Evolutionary conservation across 108 stramenopile species (phyloP).

Genomic region (Nannochloropsis salina): DNA sequence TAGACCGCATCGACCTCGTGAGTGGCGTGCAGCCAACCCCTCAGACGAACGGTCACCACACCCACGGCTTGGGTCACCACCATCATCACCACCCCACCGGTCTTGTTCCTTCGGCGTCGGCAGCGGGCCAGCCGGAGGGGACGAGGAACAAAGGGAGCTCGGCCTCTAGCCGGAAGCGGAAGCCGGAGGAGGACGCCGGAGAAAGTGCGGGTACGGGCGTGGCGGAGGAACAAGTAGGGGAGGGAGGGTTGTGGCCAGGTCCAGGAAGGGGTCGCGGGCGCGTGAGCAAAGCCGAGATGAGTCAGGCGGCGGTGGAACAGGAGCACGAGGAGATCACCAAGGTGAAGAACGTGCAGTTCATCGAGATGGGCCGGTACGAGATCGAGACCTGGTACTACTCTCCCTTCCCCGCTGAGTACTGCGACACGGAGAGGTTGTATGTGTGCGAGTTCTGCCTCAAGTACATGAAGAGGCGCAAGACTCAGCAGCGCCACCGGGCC

Average conservation of each 20-base stretch:
- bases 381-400: conserved; percentile 98
- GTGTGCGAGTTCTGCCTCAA: conserved; percentile 90
- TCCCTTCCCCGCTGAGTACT: conserved; percentile 91
- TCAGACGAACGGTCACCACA: not conserved
- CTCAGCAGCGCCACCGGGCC: conserved; percentile 70
- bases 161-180: not conserved
- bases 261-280: conserved; percentile 21
- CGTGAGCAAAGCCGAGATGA: conserved; percentile 31
- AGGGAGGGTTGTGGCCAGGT: conserved; percentile 31
- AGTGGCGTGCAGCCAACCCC: conserved; percentile 23
- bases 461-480: conserved; percentile 75
- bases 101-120: not conserved
- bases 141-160: conserved; percentile 25
- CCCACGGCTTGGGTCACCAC: not conserved
- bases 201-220: not conserved
- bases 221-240: conserved; percentile 41
- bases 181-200: not conserved
- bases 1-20: conserved; percentile 49
- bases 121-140: conserved; percentile 21
- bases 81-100: not conserved
- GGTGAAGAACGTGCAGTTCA: conserved; percentile 91
- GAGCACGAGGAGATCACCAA: conserved; percentile 99
- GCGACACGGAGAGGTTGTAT: conserved; percentile 74
- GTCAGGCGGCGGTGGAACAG: conserved; percentile 51
- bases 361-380: conserved; percentile 79